These are phyloP conservation scores for Thelephora terrestris DNA, from an alignment of 1,284 basidiomycete species.

Conservation along the genomic window DNA sequence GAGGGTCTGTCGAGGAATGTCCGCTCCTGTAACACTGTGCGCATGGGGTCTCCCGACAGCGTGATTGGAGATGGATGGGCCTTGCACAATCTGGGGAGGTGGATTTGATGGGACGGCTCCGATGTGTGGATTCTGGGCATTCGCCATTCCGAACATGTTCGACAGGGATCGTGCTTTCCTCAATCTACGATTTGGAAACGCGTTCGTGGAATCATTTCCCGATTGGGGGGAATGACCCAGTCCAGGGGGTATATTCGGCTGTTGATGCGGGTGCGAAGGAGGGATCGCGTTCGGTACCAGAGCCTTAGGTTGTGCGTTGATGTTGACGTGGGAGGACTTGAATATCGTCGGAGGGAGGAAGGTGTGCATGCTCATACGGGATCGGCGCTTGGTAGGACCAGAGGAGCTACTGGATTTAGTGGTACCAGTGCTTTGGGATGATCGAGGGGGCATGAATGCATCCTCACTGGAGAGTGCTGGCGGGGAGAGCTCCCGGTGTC, in stretches of 20 bases:
- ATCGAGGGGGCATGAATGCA: slow-evolving; percentile 8
- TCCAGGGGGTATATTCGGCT: too few species aligned
- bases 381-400: slow-evolving; percentile 33
- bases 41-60: slow-evolving; percentile 56
- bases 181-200: slow-evolving; percentile 36
- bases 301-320: slow-evolving; percentile 17
- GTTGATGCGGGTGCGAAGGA: too few species aligned
- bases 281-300: slow-evolving; percentile 7
- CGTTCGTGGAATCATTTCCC: slow-evolving; percentile 17
- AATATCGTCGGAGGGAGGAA: slow-evolving; percentile 46
- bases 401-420: not conserved
- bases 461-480: slow-evolving; percentile 31
- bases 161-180: slow-evolving; percentile 65
- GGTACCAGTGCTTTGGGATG: slow-evolving; percentile 1
- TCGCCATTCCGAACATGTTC: slow-evolving; percentile 29
- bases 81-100: not conserved
- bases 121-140: not conserved
- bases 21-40: slow-evolving; percentile 66
- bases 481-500: slow-evolving; percentile 44
- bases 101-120: not conserved
- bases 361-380: slow-evolving; percentile 58
- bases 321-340: slow-evolving; percentile 24
- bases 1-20: slow-evolving; percentile 34
- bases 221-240: too few species aligned
- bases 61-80: not conserved